Evolutionary conservation across 2,329 filamentous ascomycete genomes (phyloP), one percentile per base, ranked within the genome.

Genomic region (Apiospora phragmitis): DNA sequence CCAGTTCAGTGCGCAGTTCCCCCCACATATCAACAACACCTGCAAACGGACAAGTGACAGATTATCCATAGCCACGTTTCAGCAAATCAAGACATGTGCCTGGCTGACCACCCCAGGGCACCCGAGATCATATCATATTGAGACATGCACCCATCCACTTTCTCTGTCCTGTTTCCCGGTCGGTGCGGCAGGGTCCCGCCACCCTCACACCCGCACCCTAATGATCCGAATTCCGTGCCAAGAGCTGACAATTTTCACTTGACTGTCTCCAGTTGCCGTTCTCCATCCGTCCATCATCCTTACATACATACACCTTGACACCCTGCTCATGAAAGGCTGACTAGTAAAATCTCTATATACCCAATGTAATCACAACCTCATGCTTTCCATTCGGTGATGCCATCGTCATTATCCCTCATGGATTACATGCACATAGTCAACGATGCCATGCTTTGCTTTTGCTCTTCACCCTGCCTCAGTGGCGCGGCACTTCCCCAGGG

Each of bases 111-210:
- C 55, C 32, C 55, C 18, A 32, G 51, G 55, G 18, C 9, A 38
- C 32, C 55, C 55, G 55, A 62, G 18, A 62, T 62, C 55, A 62
- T 38, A 62, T 62, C 32, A 62, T 62, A 62, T 62, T 62, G 55
- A 62, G 55, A 62, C 55, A 62, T 62, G 18, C 55, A 62, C 32
- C 49, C 55, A 62, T 62, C 55, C 55, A 62, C 29, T 62, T 38
- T 62, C 32, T 38, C 6, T 38, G 29, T 32, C 55, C 35, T 62
- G 32, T 62, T 62, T 62, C 55, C 32, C 55, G 55, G 55, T n/a
- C 55, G 55, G 55, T n/a, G 29, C 55, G 55, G 55, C 55, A 62
- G 55, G 55, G 55, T 32, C 32, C 32, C 51, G 51, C 51, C 51
- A 21, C 16, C 32, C 2, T 59, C 51, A 29, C 29, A 16, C 26